Evolutionary conservation across 768 basidiomycete species (phyloP), one percentile per base, ranked within the genome.

Genomic region (Boletus rufocinnamomeus): DNA sequence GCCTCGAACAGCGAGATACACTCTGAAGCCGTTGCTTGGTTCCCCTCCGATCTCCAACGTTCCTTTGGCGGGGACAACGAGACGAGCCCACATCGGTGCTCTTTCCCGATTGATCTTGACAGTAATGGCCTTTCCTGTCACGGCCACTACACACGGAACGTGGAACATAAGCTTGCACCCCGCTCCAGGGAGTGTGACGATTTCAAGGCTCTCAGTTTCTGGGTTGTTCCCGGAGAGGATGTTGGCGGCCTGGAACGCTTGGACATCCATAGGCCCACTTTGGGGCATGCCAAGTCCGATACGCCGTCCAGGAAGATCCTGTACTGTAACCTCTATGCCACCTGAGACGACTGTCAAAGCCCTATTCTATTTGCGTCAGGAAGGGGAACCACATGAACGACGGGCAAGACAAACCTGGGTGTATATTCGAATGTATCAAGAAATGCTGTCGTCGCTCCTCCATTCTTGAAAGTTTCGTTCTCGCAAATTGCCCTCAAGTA

Each of bases 241-340:
- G 63, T 89, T 88, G 10, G 82, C 87, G 1, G 77, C 73, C 27
- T 77, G 69, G 68, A 85, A 83, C 0, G 87, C 82, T 11, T 82
- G 66, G 11, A 75, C 57, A 63, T 90, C 88, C 82, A 87, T 84
- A 0, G 86, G 83, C 0, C 88, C 88, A 58, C 83, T 81, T 16
- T 73, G 77, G 0, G 88, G 88, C 3, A 88, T 79, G 2, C 87
- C 88, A 34, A 81, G 71, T 1, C 84, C 81, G 0, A 81, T 75
- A 0, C 64, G 66, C 1, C 86, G 78, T 0, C 83, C 82, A 0
- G 84, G 82, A 21, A 81, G 77, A 61, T 86, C 84, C 63, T 87
- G 86, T 0, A 87, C 72, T 0, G 81, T 81, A 10, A 79, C 79
- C 38, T 86, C 84, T 8, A 87, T 72, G 0, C 86, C 85, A 3